These are phyloP conservation scores for Nevesoporus exiguus DNA, from an alignment of 768 basidiomycete genomes.

Conservation along the genomic window DNA sequence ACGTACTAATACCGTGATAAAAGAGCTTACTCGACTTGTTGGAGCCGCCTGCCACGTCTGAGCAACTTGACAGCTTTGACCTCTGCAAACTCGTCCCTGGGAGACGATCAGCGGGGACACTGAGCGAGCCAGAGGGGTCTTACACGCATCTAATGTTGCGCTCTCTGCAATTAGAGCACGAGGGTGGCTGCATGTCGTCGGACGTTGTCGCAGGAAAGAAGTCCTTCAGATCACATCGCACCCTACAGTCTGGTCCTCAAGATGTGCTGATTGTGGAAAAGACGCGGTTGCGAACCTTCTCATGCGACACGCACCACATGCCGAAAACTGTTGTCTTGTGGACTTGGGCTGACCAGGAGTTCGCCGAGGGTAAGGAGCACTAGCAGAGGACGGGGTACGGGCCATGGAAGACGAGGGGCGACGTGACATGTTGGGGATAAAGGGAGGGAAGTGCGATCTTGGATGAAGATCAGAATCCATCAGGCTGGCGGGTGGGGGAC, in stretches of 20 bases:
- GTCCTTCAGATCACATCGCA: slow-evolving; percentile 93
- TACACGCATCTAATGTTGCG: slow-evolving; percentile 92
- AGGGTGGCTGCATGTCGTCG: slow-evolving; percentile 40
- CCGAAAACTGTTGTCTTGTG: slow-evolving; percentile 82
- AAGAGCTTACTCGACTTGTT: slow-evolving; percentile 74
- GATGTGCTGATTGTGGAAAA: not conserved
- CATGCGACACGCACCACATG: slow-evolving; percentile 91
- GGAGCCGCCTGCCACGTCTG: slow-evolving; percentile 71
- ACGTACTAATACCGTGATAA: slow-evolving; percentile 4
- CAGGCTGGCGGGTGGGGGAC: slow-evolving; percentile 10
- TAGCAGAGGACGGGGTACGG: slow-evolving; percentile 26
- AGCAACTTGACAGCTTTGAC: slow-evolving; percentile 88
- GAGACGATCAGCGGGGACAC: slow-evolving; percentile 6
- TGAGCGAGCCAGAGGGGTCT: slow-evolving; percentile 31
- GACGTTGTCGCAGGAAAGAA: slow-evolving; percentile 49
- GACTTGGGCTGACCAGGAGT: slow-evolving; percentile 67
- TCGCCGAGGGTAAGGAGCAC: slow-evolving; percentile 42
- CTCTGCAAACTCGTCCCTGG: slow-evolving; percentile 87
- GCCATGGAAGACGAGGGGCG: slow-evolving; percentile 40
- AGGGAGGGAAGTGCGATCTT: not conserved
- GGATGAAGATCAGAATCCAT: slow-evolving; percentile 26
- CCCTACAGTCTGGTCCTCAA: slow-evolving; percentile 42
- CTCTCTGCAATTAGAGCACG: slow-evolving; percentile 88
- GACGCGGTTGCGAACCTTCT: slow-evolving; percentile 51
- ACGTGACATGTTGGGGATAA: slow-evolving; percentile 52